Percentiles rank a stretch among this genome's conserved stretches.
Evolutionary conservation across 2,329 filamentous ascomycete species (phyloP).

Genomic region (Penicillium crustosum): DNA sequence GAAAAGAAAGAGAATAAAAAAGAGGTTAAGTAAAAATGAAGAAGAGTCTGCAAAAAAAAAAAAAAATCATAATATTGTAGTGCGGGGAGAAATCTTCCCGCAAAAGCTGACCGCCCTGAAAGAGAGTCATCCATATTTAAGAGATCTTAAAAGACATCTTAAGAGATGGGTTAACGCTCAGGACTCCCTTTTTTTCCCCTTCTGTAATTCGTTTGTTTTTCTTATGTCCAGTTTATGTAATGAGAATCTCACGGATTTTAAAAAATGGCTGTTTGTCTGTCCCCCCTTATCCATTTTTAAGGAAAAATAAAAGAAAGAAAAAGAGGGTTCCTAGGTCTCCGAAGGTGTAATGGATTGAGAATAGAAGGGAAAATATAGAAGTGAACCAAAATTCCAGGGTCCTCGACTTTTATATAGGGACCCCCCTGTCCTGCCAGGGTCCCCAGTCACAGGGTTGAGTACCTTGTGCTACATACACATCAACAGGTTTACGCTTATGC

Average conservation of each 20-base stretch:
- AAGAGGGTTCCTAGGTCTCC: neutral
- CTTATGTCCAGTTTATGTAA: neutral
- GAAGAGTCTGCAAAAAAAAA: constrained; percentile 16
- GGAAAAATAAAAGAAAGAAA: neutral
- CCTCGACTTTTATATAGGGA: constrained; percentile 11
- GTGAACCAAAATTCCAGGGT: neutral
- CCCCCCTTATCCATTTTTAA: neutral
- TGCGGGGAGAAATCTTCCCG: constrained; percentile 26
- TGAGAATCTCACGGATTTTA: neutral
- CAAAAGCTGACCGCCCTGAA: constrained; percentile 9
- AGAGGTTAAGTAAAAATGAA: constrained; percentile 8
- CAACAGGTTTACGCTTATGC: too few relatives aligned
- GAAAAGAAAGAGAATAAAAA: neutral
- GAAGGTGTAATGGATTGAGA: neutral
- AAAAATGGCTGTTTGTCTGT: neutral
- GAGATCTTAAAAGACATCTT: too few relatives aligned
- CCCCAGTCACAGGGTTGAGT: constrained; percentile 19
- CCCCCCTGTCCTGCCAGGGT: constrained; percentile 19
- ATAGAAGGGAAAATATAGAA: neutral
- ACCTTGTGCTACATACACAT: constrained; percentile 20
- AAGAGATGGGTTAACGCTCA: too few relatives aligned
- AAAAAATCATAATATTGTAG: constrained; percentile 15
- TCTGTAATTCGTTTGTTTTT: neutral
- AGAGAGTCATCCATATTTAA: neutral
- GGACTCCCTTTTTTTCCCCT: neutral